Evolutionary conservation across 441 rosid genomes (phyloP).

Genomic region (Brassica balearica): DNA sequence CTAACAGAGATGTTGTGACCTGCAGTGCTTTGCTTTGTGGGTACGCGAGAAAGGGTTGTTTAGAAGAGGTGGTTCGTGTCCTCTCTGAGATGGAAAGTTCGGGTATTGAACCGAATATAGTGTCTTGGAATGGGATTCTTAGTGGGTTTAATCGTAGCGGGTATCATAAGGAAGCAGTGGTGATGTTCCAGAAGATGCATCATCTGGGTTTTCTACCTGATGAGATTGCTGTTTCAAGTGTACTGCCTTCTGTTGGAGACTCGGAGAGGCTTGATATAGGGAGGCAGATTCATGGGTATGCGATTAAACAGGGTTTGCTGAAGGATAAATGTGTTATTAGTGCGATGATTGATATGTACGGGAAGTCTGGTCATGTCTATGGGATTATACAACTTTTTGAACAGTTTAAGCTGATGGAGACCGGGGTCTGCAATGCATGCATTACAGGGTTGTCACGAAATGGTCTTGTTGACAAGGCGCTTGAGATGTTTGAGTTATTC

Average conservation of each 20-base stretch:
- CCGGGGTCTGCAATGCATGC: slow-evolving; percentile 61
- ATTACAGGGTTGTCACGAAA: slow-evolving; percentile 60
- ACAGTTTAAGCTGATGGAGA: slow-evolving; percentile 48
- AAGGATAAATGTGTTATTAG: slow-evolving; percentile 54
- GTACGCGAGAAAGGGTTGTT: slow-evolving; percentile 56
- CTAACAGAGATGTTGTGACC: slow-evolving; percentile 54
- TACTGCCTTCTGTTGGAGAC: slow-evolving; percentile 59
- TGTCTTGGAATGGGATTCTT: slow-evolving; percentile 73
- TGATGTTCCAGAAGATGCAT: slow-evolving; percentile 57
- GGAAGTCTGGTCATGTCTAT: slow-evolving; percentile 52
- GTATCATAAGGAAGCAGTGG: slow-evolving; percentile 48
- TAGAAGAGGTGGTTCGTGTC: slow-evolving; percentile 50
- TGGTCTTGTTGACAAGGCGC: slow-evolving; percentile 58
- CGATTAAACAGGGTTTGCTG: slow-evolving; percentile 51
- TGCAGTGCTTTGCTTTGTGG: slow-evolving; percentile 63
- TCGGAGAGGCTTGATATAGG: slow-evolving; percentile 51
- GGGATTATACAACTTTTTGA: slow-evolving; percentile 50
- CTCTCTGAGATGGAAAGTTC: slow-evolving; percentile 46
- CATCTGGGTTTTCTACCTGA: slow-evolving; percentile 54
- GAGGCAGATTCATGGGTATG: slow-evolving; percentile 58
- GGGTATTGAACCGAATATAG: slow-evolving; percentile 52
- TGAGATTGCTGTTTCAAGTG: slow-evolving; percentile 54
- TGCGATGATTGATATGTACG: slow-evolving; percentile 67
- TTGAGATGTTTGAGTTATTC: slow-evolving; percentile 57
- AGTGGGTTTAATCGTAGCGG: slow-evolving; percentile 66